Percentiles rank a stretch among this genome's conserved stretches.
Conservation (phyloP, 2,329 filamentous ascomycete species). For the Diaporthe nobilis region DNA sequence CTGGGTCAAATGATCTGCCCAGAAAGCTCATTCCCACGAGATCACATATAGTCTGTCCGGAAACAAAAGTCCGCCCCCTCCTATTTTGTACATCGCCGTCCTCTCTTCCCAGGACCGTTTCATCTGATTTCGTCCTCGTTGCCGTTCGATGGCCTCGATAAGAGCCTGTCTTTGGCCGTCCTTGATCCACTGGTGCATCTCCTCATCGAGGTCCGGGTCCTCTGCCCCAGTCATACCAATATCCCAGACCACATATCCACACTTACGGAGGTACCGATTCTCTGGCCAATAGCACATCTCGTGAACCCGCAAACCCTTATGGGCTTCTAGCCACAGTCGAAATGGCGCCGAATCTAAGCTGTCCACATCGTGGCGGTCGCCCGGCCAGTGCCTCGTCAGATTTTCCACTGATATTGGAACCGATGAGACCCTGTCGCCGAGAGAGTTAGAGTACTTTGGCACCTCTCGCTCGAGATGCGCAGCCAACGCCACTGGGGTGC, state of each 20-base stretch:
- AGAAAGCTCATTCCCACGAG: background rate
- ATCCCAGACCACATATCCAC: constrained; percentile 23
- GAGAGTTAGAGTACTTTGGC: background rate
- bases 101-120: constrained; percentile 7
- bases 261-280: background rate
- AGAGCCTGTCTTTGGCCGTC: background rate
- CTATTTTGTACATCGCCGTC: background rate
- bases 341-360: background rate
- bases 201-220: background rate
- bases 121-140: background rate
- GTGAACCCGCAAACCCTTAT: background rate
- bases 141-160: background rate
- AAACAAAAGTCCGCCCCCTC: background rate
- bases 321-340: background rate
- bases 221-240: background rate
- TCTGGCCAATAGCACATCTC: background rate
- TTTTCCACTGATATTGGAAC: too few species aligned
- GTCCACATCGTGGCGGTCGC: background rate
- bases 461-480: background rate
- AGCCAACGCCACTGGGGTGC: background rate
- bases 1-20: too few species aligned
- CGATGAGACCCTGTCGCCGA: too few species aligned
- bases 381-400: too few species aligned
- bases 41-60: background rate
- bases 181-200: background rate